phyloP scores from a whole-genome alignment of 1,284 basidiomycete species.

The Cutaneotrichosporon sp. region DNA sequence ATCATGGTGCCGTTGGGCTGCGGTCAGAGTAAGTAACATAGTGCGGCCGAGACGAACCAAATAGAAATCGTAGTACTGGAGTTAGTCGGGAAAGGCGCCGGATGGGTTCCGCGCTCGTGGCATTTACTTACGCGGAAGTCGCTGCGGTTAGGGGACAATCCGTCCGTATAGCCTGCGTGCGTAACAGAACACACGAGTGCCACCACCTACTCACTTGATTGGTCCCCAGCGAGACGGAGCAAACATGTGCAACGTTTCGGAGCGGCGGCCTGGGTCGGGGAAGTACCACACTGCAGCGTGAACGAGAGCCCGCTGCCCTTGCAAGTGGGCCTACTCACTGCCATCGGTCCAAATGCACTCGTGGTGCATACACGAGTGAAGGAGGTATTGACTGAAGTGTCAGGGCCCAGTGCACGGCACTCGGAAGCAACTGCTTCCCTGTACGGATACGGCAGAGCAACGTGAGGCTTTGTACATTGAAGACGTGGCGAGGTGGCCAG shows the following conservation, averaged over 20 bases:
- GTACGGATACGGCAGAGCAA: too few species aligned
- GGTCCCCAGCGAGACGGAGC: conserved; percentile 20
- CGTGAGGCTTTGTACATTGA: too few species aligned
- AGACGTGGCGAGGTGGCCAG: too few species aligned
- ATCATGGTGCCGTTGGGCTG: conserved; percentile 16
- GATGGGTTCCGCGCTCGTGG: too few species aligned
- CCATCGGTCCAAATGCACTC: conserved; percentile 27
- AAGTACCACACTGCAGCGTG: conserved; percentile 31
- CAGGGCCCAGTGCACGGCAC: too few species aligned
- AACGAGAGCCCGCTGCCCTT: background rate
- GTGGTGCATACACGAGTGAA: conserved; percentile 25
- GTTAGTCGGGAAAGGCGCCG: background rate
- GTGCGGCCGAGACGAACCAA: conserved; percentile 11
- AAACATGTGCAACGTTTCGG: conserved; percentile 29
- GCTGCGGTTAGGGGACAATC: conserved; percentile 7
- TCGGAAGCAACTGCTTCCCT: too few species aligned
- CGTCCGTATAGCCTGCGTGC: too few species aligned
- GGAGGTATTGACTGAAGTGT: conserved; percentile 18
- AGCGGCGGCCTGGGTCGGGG: conserved; percentile 26
- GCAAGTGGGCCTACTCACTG: conserved; percentile 16
- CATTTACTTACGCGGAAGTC: conserved; percentile 14
- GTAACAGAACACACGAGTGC: too few species aligned
- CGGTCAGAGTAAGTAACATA: conserved; percentile 7
- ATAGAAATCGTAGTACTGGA: conserved; percentile 29
- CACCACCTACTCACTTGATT: conserved; percentile 20